phyloP scores from a whole-genome alignment of 2,329 filamentous ascomycete species.

The Fusarium nodosum region DNA sequence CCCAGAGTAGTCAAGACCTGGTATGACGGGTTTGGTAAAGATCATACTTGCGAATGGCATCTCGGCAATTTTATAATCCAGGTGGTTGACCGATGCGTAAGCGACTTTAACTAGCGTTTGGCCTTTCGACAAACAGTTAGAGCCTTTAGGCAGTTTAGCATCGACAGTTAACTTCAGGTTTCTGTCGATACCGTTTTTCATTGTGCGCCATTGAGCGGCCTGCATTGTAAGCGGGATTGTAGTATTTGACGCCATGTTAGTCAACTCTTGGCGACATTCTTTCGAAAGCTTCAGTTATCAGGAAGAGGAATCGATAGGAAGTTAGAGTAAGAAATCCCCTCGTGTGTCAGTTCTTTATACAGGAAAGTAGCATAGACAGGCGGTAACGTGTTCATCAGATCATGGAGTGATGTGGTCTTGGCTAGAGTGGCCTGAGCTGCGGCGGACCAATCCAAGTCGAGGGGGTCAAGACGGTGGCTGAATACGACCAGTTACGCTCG shows the following conservation, averaged over 20 bases:
- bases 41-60: constrained; percentile 29
- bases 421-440: not conserved
- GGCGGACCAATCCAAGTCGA: constrained; percentile 1
- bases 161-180: constrained; percentile 18
- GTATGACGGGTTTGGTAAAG: constrained; percentile 29
- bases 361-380: no score
- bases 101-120: constrained; percentile 35
- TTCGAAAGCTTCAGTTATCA: not conserved
- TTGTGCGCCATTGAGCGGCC: constrained; percentile 38
- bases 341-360: not conserved
- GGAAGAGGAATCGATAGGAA: no score
- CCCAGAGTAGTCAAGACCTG: constrained; percentile 41
- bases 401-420: constrained; percentile 18
- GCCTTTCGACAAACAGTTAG: constrained; percentile 6
- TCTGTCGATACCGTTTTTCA: constrained; percentile 38
- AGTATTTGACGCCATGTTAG: constrained; percentile 20
- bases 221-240: constrained; percentile 34
- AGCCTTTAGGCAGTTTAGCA: constrained; percentile 18
- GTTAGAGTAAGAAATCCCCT: no score
- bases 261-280: not conserved
- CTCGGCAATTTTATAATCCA: constrained; percentile 40
- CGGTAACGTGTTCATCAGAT: constrained; percentile 14
- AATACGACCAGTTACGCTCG: not conserved
- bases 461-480: not conserved
- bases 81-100: constrained; percentile 42